These are phyloP conservation scores for Cynanchum wilfordii DNA, from an alignment of 257 asterid species.

Conservation along the genomic window DNA sequence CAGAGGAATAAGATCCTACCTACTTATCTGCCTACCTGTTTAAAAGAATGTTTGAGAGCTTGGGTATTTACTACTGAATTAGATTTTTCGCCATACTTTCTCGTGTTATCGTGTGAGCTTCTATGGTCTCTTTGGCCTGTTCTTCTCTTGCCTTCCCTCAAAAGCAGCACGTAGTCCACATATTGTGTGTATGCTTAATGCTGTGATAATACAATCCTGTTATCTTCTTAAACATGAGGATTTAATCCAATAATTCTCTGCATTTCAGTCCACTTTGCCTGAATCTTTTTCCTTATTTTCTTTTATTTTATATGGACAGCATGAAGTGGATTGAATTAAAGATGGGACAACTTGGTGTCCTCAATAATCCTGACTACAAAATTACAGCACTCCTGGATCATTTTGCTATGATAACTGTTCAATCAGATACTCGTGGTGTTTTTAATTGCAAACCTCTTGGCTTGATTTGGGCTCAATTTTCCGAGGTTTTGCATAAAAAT, in stretches of 20 bases:
- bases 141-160: neutral
- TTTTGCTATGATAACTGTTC: constrained; percentile 87
- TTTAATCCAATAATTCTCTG: neutral
- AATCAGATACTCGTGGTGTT: constrained; percentile 72
- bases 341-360: constrained; percentile 96
- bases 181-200: too few relatives aligned
- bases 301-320: constrained; percentile 38
- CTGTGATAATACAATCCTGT: neutral
- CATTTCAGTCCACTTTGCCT: constrained; percentile 1
- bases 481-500: constrained; percentile 49
- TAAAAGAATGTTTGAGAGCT: neutral
- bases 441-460: constrained; percentile 94
- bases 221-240: neutral
- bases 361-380: constrained; percentile 67
- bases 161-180: neutral
- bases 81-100: neutral
- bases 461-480: constrained; percentile 86
- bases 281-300: constrained; percentile 10
- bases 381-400: constrained; percentile 89
- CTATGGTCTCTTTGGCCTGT: neutral
- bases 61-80: neutral
- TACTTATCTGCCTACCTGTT: neutral
- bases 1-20: neutral
- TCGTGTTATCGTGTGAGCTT: neutral
- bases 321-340: constrained; percentile 95